Base-by-base conservation (phyloP, 1,284 basidiomycete genomes). In the Meira nashicola region DNA sequence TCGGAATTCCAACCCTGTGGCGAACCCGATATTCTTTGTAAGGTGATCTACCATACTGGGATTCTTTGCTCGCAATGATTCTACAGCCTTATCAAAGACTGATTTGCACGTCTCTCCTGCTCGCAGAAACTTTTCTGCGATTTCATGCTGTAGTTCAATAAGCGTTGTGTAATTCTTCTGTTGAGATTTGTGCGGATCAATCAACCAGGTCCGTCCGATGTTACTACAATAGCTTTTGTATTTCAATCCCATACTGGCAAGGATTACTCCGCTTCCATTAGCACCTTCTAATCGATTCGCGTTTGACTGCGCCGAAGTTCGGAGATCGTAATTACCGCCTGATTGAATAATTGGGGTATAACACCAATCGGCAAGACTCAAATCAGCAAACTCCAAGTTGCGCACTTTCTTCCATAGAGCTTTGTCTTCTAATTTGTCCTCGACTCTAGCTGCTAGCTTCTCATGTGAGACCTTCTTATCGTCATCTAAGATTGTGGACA, bases 321-420 rank as follows among this genome's bases (percentile, higher is more conserved):
- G 86, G 54, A 97, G 82, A 75, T 97, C 93, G 77, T 95, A 97
- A 43, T 86, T 86, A 15, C 90, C 89, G 57, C 88, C 89, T 2
- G 92, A 96, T 75, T 96, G 93, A 73, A 97, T 90, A 77, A 96
- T 93, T 2, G 94, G 93, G 4, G 89, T 86, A 79, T 94, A 96
- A 68, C 90, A 90, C 81, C 93, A 94, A 79, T 97, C 93, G 2
- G 89, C 88, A 11, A 88, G 84, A 25, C 83, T 82, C 83, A 89
- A 92, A 77, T 98, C 93, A 54, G 60, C 60, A 23, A 59, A 63
- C 43, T 73, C 69, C 44, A 72, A 61, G 23, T 65, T 69, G 74
- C 88, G 92, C 86, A 89, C 89, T 60, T 71, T 79, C 49, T 73
- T 68, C 80, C 79, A 80, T 60, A 76, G 70, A 47, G 79, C 93